These are phyloP conservation scores for Pichia scutulata DNA, from an alignment of 805 yeast species.

Conservation along the genomic window DNA sequence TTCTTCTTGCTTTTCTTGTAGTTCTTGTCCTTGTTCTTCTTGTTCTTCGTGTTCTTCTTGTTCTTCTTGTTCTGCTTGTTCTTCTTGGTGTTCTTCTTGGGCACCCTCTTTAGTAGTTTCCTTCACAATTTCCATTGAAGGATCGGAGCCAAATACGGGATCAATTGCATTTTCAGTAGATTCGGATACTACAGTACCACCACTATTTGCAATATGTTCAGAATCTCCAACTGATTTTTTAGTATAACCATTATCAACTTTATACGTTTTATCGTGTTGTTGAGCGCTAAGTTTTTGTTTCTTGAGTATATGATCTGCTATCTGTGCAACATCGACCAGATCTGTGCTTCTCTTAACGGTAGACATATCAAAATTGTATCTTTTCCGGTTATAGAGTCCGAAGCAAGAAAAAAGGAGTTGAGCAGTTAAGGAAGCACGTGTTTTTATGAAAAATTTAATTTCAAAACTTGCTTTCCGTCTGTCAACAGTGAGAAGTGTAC, in stretches of 20 bases:
- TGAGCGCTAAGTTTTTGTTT: neutral
- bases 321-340: neutral
- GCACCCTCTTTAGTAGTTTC: neutral
- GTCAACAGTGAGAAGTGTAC: neutral
- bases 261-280: neutral
- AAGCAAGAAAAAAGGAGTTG: neutral
- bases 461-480: neutral
- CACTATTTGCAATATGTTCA: neutral
- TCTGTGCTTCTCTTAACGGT: neutral
- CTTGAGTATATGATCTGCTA: neutral
- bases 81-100: neutral
- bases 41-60: neutral
- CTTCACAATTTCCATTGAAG: neutral
- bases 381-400: neutral
- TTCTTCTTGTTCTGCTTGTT: neutral
- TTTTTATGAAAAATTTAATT: neutral
- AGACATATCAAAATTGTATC: neutral
- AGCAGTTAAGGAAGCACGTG: neutral
- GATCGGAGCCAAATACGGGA: slow-evolving; percentile 3
- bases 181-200: neutral
- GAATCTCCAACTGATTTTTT: neutral
- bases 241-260: neutral
- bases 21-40: neutral
- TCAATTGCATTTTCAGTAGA: slow-evolving; percentile 2
- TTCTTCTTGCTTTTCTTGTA: neutral